Evolutionary conservation across 768 basidiomycete genomes (phyloP), one percentile per base, ranked within the genome.

Genomic region (Suillus fuscotomentosus): DNA sequence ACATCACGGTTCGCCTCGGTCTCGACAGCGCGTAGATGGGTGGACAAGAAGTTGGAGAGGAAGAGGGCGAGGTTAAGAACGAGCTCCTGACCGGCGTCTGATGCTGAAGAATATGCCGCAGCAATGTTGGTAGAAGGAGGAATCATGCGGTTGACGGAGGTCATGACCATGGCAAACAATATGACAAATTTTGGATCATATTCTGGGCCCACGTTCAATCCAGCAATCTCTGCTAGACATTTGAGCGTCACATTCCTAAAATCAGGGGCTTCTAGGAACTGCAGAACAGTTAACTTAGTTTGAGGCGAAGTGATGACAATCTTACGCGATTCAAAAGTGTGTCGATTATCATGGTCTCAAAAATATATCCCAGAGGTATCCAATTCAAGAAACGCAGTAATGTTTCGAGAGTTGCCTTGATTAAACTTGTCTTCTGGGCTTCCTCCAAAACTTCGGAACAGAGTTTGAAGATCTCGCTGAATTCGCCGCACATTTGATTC

Each of bases 351-450:
- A 91, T 93, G 1, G 97, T 99, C 79, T 99, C 97, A 72, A 99
- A 99, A 70, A 99, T 98, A 75, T 97, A 99, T 24, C 97, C 97
- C 59, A 99, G 81, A 57, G 97, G 97, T 71, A 99, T 99, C 97
- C 97, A 99, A 76, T 98, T 98, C 70, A 99, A 80, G 84, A 99
- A 99, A 61, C 95, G 85, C 66, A 99, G 82, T 20, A 99, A 82
- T 0, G 97, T 98, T 77, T 99, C 97, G 67, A 99, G 80, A 3
- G 97, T 99, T 17, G 91, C 92, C 76, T 87, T 95, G 81, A 99
- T 96, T 64, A 99, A 78, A 20, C 93, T 94, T 7, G 94, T 86
- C 81, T 98, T 99, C 73, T 92, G 90, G n/a, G 97, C 96, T 75
- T 97, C 95, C 73, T 95, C 95, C 43, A 99, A 82, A 31, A 99